Evolutionary conservation across 2,329 filamentous ascomycete species (phyloP), one percentile per base, ranked within the genome.

Genomic region (Phialophora macrospora): DNA sequence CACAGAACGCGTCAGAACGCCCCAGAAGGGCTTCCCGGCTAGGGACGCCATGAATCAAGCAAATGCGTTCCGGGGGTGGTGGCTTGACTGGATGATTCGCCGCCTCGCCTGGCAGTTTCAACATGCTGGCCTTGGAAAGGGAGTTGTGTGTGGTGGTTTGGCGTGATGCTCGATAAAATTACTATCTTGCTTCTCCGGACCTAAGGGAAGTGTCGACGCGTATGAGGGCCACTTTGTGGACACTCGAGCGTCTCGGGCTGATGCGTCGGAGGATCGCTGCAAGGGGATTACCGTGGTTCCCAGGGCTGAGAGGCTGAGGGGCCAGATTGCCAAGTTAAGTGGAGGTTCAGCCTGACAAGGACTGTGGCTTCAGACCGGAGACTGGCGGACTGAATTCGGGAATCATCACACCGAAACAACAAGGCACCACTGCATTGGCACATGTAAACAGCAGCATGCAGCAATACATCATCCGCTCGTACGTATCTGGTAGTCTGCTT

Each of bases 1-100:
- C 34, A 30, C 49, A 22, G 59, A 62, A 55, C 24, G 51, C 59
- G 17, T 62, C 51, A 62, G 59, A 62, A 62, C 38, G 38, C 59
- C 59, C 59, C 59, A 55, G 59, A 62, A 62, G 51, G 59, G 28
- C 24, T 59, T 41, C 20, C 26, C 58, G 46, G 17, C 5, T 44
- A 49, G 41, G 20, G 41, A 59, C 22, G 44, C 44, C 44, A 20
- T 24, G 20, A 49, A 30, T 38, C 32, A 49, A 51, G 58, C 46
- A 38, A n/a, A 60, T 52, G 20, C 22, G 17, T 54, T 22, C 30
- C 20, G 44, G 46, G 58, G 44, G 4, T 17, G 28, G 58, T 51
- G 28, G 48, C 46, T 32, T 60, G 11, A 60, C 46, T 22, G 12
- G 56, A 34, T 32, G 12, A 14, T n/a, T 51, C 24, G 20, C 20